Conservation (phyloP, 1,284 basidiomycete species). For the Fistulina hepatica region DNA sequence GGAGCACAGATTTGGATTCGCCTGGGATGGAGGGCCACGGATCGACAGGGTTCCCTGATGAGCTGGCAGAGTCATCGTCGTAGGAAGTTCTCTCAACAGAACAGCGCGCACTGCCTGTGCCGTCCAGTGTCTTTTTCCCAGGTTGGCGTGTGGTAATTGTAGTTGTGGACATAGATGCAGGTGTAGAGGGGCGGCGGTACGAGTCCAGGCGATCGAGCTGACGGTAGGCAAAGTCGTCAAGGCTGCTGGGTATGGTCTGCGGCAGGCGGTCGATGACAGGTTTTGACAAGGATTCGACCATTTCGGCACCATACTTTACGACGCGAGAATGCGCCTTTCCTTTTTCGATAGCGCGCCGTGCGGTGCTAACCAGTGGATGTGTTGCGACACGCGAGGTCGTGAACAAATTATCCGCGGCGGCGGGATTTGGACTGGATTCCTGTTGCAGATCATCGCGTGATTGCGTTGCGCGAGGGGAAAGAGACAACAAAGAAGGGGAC, state of each 20-base stretch:
- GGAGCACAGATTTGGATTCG: no score
- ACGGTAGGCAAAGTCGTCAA: slow-evolving; percentile 84
- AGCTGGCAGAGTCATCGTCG: background rate
- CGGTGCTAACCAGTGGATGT: slow-evolving; percentile 51
- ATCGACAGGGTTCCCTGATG: background rate
- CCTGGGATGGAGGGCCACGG: no score
- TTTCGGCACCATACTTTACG: slow-evolving; percentile 46
- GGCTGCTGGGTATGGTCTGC: slow-evolving; percentile 50
- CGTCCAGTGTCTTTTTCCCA: slow-evolving; percentile 1
- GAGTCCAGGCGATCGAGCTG: slow-evolving; percentile 67
- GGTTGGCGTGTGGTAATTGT: background rate
- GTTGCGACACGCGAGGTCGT: no score
- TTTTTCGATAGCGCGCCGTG: slow-evolving; percentile 63
- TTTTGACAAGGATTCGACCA: background rate
- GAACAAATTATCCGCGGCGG: slow-evolving; percentile 9
- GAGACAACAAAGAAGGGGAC: slow-evolving; percentile 7
- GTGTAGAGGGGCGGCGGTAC: slow-evolving; percentile 9
- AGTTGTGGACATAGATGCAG: slow-evolving; percentile 9
- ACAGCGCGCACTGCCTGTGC: slow-evolving; percentile 1
- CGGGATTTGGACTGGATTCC: background rate
- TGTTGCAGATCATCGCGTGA: slow-evolving; percentile 1
- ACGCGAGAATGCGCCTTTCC: slow-evolving; percentile 70
- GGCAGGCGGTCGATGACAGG: slow-evolving; percentile 37
- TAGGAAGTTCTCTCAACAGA: no score
- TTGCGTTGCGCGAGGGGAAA: background rate